phyloP scores from a whole-genome alignment of 1,284 basidiomycete genomes.

The Heliocybe sulcata region DNA sequence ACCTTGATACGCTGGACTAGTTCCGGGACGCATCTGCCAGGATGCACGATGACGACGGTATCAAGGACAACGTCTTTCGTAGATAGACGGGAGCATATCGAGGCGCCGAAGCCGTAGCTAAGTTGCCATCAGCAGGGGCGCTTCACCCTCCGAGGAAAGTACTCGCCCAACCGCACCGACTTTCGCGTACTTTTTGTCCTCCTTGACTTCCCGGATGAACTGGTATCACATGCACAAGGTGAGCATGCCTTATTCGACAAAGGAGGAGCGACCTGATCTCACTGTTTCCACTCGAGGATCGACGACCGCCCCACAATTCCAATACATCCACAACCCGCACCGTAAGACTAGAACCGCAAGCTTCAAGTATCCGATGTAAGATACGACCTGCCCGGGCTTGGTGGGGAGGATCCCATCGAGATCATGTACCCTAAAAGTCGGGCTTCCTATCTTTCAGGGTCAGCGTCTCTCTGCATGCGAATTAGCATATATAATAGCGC shows the following conservation, averaged over 20 bases:
- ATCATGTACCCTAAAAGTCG: conserved; percentile 25
- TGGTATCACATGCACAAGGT: conserved; percentile 14
- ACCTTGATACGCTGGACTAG: conserved; percentile 40
- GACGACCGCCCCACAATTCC: conserved; percentile 31
- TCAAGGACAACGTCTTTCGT: conserved; percentile 32
- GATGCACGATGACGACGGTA: conserved; percentile 51
- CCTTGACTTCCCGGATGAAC: conserved; percentile 42
- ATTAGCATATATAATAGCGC: neutral
- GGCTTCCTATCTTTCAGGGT: conserved; percentile 30
- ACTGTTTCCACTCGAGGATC: conserved; percentile 27
- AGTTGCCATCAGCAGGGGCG: too few relatives aligned
- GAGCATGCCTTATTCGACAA: too few relatives aligned
- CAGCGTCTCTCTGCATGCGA: too few relatives aligned
- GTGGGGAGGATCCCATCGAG: conserved; percentile 29
- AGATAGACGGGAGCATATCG: conserved; percentile 32
- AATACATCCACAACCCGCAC: conserved; percentile 24
- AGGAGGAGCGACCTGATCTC: conserved; percentile 8
- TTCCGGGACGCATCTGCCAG: conserved; percentile 30
- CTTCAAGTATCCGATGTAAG: conserved; percentile 24
- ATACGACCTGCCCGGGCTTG: conserved; percentile 30
- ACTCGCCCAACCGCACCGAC: conserved; percentile 55
- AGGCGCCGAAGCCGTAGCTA: conserved; percentile 60
- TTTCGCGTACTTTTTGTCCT: conserved; percentile 46
- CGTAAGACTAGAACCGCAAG: conserved; percentile 23
- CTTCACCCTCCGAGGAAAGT: too few relatives aligned